Percentiles rank a stretch among this genome's conserved stretches.
These are phyloP conservation scores for Posidonia australis DNA, from an alignment of 106 monocot genomes.

Conservation along the genomic window DNA sequence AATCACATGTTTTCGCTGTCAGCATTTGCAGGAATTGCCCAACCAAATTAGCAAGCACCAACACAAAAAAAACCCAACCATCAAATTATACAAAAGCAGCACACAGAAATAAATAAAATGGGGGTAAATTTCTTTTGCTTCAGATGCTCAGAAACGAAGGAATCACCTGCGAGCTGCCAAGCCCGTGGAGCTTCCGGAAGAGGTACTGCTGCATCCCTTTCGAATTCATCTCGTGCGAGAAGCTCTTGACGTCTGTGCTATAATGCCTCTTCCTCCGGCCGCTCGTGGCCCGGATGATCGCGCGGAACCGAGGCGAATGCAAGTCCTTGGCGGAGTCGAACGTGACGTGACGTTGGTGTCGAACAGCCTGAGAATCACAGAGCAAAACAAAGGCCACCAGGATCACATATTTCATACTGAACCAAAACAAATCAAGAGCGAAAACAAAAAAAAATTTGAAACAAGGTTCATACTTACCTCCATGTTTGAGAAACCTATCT, in stretches of 20 bases:
- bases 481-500: no score
- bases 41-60: neutral
- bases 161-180: conserved; percentile 7
- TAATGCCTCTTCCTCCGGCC: conserved; percentile 41
- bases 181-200: conserved; percentile 24
- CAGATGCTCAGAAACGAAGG: no score
- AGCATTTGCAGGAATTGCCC: neutral
- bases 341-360: conserved; percentile 20
- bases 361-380: no score
- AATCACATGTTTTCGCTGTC: neutral
- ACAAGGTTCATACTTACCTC: no score
- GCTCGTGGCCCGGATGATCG: conserved; percentile 83
- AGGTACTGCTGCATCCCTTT: conserved; percentile 32
- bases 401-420: neutral
- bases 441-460: no score
- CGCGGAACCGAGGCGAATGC: conserved; percentile 91
- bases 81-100: no score
- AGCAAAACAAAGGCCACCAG: neutral
- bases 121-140: no score
- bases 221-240: conserved; percentile 75
- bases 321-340: conserved; percentile 63
- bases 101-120: no score
- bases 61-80: neutral
- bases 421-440: no score
- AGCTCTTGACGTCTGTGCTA: conserved; percentile 69